Conservation (phyloP, 805 yeast genomes). For the Metschnikowia cubensis region DNA sequence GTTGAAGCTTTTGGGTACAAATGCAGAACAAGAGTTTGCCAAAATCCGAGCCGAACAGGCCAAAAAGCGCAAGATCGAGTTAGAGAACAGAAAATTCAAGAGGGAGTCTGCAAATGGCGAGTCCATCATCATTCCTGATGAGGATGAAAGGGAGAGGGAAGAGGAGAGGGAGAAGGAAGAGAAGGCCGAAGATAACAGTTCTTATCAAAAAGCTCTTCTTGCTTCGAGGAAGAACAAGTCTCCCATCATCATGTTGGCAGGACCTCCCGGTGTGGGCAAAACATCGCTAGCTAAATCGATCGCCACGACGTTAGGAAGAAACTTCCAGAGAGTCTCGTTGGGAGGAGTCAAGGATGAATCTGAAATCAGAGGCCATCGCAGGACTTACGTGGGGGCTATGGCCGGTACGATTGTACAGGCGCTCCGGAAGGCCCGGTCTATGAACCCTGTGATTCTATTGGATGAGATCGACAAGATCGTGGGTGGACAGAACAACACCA, state of each 20-base stretch:
- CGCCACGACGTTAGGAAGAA: slow-evolving; percentile 67
- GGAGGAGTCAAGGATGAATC: slow-evolving; percentile 90
- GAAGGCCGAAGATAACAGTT: slow-evolving; percentile 17
- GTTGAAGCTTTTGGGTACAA: slow-evolving; percentile 50
- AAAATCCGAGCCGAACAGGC: slow-evolving; percentile 8
- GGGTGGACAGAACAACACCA: slow-evolving; percentile 45
- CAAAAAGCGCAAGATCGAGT: slow-evolving; percentile 6
- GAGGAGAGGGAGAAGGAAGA: slow-evolving; percentile 23
- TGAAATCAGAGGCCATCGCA: slow-evolving; percentile 84
- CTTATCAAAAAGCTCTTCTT: slow-evolving; percentile 9
- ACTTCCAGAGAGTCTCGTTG: slow-evolving; percentile 73
- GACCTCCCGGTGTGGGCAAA: slow-evolving; percentile 94
- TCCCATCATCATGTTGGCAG: slow-evolving; percentile 77
- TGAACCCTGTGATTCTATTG: slow-evolving; percentile 78
- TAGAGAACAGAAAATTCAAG: slow-evolving; percentile 16
- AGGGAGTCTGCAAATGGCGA: slow-evolving; percentile 19
- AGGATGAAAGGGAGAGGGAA: slow-evolving; percentile 33
- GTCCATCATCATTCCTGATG: slow-evolving; percentile 33
- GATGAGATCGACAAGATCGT: slow-evolving; percentile 84
- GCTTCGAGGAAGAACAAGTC: slow-evolving; percentile 44
- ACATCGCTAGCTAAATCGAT: slow-evolving; percentile 82
- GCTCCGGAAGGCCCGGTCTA: slow-evolving; percentile 64
- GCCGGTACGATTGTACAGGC: slow-evolving; percentile 82
- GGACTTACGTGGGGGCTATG: slow-evolving; percentile 91
- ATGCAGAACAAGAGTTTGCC: slow-evolving; percentile 27